Evolutionary conservation across 1,139 yeast genomes (phyloP).

Genomic region (Torulaspora pretoriensis): DNA sequence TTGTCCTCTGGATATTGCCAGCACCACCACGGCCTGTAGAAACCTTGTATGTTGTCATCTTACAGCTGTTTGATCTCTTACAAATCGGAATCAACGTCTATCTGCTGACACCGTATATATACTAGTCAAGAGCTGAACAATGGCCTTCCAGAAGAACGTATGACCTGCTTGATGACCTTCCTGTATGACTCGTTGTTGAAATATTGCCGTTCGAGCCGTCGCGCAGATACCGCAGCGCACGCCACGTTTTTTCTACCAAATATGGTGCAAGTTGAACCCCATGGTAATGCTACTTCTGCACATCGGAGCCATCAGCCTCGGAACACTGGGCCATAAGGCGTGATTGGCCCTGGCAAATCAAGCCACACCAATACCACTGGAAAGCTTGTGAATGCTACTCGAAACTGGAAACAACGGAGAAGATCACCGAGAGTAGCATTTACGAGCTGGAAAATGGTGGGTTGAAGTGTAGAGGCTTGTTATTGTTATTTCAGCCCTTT

Average conservation of each 20-base stretch:
- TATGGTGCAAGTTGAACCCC: not conserved
- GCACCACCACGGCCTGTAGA: constrained; percentile 84
- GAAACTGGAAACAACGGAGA: too few relatives aligned
- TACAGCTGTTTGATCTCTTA: not conserved
- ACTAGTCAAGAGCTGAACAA: not conserved
- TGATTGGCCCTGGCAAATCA: too few relatives aligned
- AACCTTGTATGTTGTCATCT: constrained; percentile 16
- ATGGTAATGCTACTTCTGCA: too few relatives aligned
- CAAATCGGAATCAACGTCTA: too few relatives aligned
- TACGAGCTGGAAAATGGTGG: too few relatives aligned
- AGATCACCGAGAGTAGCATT: too few relatives aligned
- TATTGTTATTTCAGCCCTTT: too few relatives aligned
- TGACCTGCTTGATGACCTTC: not conserved
- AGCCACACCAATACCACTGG: too few relatives aligned
- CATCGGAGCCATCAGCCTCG: too few relatives aligned
- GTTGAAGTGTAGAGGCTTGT: too few relatives aligned
- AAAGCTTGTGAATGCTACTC: too few relatives aligned
- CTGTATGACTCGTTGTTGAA: not conserved
- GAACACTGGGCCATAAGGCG: too few relatives aligned
- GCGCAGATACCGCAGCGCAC: not conserved
- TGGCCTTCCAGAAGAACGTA: not conserved
- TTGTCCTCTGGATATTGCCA: constrained; percentile 57
- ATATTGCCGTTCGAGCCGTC: constrained; percentile 1
- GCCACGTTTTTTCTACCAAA: constrained; percentile 3
- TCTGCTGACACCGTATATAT: not conserved